phyloP scores from a whole-genome alignment of 2,329 filamentous ascomycete genomes.

The Fusarium irregulare region DNA sequence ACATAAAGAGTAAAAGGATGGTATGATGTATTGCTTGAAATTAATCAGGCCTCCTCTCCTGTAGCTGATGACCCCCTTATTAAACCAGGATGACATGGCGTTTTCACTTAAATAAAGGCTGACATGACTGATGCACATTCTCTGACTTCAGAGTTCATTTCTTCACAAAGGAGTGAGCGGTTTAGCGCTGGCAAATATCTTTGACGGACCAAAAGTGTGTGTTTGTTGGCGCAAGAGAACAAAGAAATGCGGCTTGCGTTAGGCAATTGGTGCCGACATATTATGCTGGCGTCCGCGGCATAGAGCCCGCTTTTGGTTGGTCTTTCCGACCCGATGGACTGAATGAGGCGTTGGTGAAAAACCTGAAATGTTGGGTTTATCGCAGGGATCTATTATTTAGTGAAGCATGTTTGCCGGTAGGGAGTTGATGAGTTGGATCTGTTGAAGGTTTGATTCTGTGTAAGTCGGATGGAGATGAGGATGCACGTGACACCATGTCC shows the following conservation, averaged over 20 bases:
- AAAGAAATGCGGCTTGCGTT: constrained; percentile 44
- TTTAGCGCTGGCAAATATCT: constrained; percentile 20
- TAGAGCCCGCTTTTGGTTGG: constrained; percentile 25
- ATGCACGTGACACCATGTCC: constrained; percentile 30
- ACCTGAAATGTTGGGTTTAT: constrained; percentile 2
- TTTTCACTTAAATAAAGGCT: constrained; percentile 31
- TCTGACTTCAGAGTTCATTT: constrained; percentile 24
- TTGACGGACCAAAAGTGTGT: constrained; percentile 30
- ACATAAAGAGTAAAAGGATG: not conserved
- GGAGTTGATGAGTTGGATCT: not conserved
- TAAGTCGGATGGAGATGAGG: constrained; percentile 14
- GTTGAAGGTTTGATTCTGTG: constrained; percentile 24
- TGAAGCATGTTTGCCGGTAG: constrained; percentile 1
- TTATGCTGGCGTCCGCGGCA: constrained; percentile 19
- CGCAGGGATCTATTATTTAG: not conserved
- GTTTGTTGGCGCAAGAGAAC: constrained; percentile 44
- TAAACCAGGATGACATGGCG: constrained; percentile 41
- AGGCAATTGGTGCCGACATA: constrained; percentile 22
- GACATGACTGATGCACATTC: constrained; percentile 17
- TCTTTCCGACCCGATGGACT: constrained; percentile 11
- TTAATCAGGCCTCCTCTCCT: not conserved
- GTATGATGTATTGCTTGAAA: constrained; percentile 1
- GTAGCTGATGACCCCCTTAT: constrained; percentile 21
- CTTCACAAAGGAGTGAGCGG: constrained; percentile 28
- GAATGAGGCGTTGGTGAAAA: constrained; percentile 18